Evolutionary conservation across 176 grass and related monocot genomes (phyloP).

Genomic region (Ampelocalamus luodianensis): DNA sequence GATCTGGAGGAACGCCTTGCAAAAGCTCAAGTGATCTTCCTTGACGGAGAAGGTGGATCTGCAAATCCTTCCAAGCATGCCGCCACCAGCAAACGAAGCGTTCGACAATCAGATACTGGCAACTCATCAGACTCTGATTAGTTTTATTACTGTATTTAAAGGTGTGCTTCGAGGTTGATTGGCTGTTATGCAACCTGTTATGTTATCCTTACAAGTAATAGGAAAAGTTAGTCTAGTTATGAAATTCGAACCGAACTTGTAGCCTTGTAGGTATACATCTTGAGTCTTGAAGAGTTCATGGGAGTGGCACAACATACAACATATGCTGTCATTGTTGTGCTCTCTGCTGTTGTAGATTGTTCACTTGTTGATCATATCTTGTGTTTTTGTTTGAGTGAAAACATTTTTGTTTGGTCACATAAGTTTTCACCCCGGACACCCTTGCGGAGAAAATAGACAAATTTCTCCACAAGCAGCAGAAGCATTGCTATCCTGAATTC

Average conservation of each 20-base stretch:
- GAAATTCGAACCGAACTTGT: conserved; percentile 19
- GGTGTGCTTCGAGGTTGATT: not conserved
- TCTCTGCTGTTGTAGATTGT: conserved; percentile 12
- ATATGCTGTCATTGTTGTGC: not conserved
- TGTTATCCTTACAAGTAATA: conserved; percentile 35
- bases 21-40: conserved; percentile 71
- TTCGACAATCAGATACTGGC: conserved; percentile 65
- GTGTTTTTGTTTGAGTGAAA: not conserved
- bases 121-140: conserved; percentile 87
- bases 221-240: not conserved
- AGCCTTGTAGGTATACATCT: not conserved
- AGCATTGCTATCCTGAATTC: not conserved
- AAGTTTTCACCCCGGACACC: not conserved
- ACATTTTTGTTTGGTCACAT: not conserved
- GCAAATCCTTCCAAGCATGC: conserved; percentile 43
- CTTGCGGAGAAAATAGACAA: not conserved
- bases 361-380: not conserved
- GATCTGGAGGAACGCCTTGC: conserved; percentile 83
- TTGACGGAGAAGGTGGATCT: conserved; percentile 79
- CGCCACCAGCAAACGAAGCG: conserved; percentile 54
- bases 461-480: not conserved
- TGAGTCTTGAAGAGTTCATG: not conserved
- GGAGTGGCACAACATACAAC: not conserved
- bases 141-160: conserved; percentile 1
- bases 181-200: not conserved